Percentiles rank a stretch among this genome's conserved stretches.
These are phyloP conservation scores for Lepidopterella palustris DNA, from an alignment of 495 filamentous ascomycete genomes.

Conservation along the genomic window DNA sequence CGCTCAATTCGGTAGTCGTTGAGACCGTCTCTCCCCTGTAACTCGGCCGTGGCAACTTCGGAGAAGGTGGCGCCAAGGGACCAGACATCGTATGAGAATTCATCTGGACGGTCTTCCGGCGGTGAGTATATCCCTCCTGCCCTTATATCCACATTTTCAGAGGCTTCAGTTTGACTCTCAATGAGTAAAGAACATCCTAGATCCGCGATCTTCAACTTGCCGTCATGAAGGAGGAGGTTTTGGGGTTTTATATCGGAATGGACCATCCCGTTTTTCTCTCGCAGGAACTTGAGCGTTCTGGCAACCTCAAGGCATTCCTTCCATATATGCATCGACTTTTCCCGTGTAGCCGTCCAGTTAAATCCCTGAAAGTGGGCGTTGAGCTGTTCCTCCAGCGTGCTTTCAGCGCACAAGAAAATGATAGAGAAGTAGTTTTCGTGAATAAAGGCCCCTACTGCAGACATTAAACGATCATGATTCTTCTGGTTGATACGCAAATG, in stretches of 20 bases:
- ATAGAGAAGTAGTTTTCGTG: neutral
- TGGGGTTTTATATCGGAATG: neutral
- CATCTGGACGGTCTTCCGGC: neutral
- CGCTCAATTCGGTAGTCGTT: neutral
- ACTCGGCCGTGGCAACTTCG: neutral
- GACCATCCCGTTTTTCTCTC: neutral
- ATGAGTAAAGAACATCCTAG: neutral
- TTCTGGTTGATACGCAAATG: neutral
- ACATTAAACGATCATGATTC: neutral
- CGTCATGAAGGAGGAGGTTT: neutral
- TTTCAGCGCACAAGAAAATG: neutral
- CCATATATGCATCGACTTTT: neutral
- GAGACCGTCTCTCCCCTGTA: neutral
- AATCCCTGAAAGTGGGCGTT: neutral
- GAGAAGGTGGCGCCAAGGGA: neutral
- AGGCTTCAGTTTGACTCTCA: neutral
- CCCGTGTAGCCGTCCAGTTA: neutral
- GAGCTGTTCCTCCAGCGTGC: neutral
- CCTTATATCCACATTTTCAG: neutral
- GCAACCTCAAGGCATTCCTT: neutral
- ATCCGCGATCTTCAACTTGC: neutral
- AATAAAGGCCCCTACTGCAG: neutral
- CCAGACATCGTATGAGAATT: neutral
- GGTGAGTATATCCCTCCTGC: neutral
- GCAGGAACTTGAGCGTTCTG: neutral